A percentile compares a stretch with the other conserved stretches of the same genome.
Evolutionary conservation across 164 flowering plant genomes (phyloP).

Genomic region (Buxus sempervirens): DNA sequence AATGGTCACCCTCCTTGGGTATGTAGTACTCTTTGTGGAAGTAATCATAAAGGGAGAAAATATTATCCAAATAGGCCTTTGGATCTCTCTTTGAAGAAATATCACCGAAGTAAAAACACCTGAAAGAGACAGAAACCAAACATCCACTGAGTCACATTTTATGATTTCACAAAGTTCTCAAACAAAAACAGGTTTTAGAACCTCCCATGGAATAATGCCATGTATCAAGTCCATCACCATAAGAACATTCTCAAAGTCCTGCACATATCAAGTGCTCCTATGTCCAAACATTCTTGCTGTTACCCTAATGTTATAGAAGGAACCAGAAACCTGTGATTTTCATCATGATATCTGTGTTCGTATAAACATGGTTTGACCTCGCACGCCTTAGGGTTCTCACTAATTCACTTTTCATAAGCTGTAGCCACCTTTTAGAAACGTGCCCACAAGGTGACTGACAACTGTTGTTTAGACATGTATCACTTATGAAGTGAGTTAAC

Average conservation of each 20-base stretch:
- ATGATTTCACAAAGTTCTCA: not conserved
- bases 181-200: not conserved
- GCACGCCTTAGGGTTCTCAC: not conserved
- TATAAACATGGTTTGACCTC: not conserved
- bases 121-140: slow-evolving; percentile 26
- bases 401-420: not conserved
- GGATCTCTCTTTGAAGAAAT: slow-evolving; percentile 87
- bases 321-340: not conserved
- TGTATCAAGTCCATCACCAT: too few species aligned
- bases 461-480: not conserved
- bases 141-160: not conserved
- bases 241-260: not conserved
- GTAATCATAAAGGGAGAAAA: slow-evolving; percentile 59
- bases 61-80: slow-evolving; percentile 43
- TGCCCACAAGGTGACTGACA: not conserved
- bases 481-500: too few species aligned
- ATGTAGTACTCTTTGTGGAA: slow-evolving; percentile 37
- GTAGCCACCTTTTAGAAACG: not conserved
- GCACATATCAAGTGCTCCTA: too few species aligned
- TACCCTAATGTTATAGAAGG: not conserved
- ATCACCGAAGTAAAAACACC: slow-evolving; percentile 87
- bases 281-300: too few species aligned
- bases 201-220: not conserved
- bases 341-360: not conserved
- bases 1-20: slow-evolving; percentile 22